phyloP scores from a whole-genome alignment of 2,329 filamentous ascomycete genomes.

The Beauveria asiatica region DNA sequence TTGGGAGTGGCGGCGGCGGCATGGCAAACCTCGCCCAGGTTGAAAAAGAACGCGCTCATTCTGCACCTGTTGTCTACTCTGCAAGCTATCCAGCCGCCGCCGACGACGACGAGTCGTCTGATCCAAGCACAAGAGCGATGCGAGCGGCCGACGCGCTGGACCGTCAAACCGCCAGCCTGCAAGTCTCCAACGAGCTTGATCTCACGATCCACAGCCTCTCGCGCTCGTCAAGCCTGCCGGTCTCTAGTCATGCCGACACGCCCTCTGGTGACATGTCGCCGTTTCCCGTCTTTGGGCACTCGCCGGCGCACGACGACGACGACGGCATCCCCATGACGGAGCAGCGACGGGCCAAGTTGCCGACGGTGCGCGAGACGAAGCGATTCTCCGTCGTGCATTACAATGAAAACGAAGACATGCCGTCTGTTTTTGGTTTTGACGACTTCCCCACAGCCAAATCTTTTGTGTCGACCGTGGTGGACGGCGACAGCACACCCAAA shows the following conservation, averaged over 20 bases:
- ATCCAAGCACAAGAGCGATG: slow-evolving; percentile 48
- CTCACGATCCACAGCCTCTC: slow-evolving; percentile 31
- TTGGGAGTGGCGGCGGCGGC: slow-evolving; percentile 44
- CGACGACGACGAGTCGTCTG: slow-evolving; percentile 16
- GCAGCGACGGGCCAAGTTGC: neutral
- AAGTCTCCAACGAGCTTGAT: slow-evolving; percentile 40
- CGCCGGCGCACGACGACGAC: neutral
- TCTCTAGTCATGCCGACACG: slow-evolving; percentile 36
- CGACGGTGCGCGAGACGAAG: neutral
- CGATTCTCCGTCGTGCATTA: slow-evolving; percentile 7
- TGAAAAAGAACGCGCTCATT: neutral
- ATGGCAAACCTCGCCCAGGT: slow-evolving; percentile 27
- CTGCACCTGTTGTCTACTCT: neutral
- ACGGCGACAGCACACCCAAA: neutral
- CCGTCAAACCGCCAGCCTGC: slow-evolving; percentile 45
- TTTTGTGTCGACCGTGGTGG: neutral
- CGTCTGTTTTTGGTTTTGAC: slow-evolving; percentile 6
- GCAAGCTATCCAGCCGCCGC: slow-evolving; percentile 1
- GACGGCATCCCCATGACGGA: neutral
- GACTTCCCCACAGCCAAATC: neutral
- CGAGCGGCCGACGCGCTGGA: slow-evolving; percentile 51
- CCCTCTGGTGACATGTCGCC: slow-evolving; percentile 33
- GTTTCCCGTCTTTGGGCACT: slow-evolving; percentile 40
- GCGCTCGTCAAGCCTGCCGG: slow-evolving; percentile 42
- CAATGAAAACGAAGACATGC: neutral